These are phyloP conservation scores for Lentinula boryana DNA, from an alignment of 768 basidiomycete genomes.

Conservation along the genomic window DNA sequence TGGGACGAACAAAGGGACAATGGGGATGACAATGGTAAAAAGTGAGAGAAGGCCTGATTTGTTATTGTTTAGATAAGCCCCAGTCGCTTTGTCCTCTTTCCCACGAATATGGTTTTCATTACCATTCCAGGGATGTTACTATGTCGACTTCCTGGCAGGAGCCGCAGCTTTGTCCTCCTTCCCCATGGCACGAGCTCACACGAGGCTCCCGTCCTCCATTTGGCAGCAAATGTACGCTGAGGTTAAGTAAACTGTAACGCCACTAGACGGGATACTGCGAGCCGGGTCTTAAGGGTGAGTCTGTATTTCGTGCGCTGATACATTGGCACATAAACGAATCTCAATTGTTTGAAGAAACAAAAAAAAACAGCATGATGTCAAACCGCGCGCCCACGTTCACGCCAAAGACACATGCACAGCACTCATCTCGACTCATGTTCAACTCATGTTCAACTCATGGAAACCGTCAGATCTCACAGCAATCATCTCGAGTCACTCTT, in stretches of 20 bases:
- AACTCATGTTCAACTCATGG: background rate
- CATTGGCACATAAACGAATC: too few relatives aligned
- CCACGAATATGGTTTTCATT: background rate
- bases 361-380: background rate
- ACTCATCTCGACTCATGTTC: background rate
- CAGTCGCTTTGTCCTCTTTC: background rate
- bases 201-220: background rate
- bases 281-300: background rate
- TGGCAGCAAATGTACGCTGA: background rate
- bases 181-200: background rate
- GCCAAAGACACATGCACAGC: background rate
- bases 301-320: too few relatives aligned
- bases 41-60: background rate
- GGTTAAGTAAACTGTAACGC: background rate
- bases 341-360: background rate
- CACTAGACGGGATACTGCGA: background rate
- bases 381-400: background rate
- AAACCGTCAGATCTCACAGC: background rate
- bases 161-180: background rate
- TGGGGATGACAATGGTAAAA: background rate
- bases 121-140: background rate
- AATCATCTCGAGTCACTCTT: background rate
- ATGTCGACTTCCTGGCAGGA: background rate
- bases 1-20: background rate
- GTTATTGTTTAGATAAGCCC: background rate